Percentiles rank a stretch among this genome's conserved stretches.
Evolutionary conservation across 139 green algal genomes (phyloP).

Genomic region (Chlorella sorokiniana): DNA sequence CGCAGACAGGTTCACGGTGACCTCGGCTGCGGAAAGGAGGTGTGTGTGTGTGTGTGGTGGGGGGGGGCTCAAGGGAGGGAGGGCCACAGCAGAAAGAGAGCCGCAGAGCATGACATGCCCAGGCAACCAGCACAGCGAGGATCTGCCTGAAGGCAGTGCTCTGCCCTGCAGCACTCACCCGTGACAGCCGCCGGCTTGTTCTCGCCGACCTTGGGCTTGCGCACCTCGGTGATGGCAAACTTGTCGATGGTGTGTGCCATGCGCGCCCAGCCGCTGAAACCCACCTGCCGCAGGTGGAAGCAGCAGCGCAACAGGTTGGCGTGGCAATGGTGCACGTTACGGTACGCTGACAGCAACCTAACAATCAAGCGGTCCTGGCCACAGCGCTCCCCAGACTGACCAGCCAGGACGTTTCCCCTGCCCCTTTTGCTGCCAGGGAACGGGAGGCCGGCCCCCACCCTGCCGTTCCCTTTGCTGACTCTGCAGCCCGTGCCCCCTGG

Average conservation of each 20-base stretch:
- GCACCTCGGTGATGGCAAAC: constrained; percentile 78
- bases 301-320: not conserved
- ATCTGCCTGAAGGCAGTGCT: too few species aligned
- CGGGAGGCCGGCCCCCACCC: too few species aligned
- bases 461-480: not conserved
- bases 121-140: not conserved
- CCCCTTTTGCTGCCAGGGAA: too few species aligned
- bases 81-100: not conserved
- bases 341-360: too few species aligned
- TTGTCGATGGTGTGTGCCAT: constrained; percentile 82
- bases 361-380: too few species aligned
- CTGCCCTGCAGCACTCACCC: constrained; percentile 59
- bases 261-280: constrained; percentile 90
- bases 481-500: not conserved
- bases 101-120: too few species aligned
- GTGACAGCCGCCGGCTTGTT: constrained; percentile 82
- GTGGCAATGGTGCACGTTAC: not conserved
- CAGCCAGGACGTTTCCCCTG: too few species aligned
- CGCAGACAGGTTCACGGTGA: constrained; percentile 63
- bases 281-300: not conserved
- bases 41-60: not conserved
- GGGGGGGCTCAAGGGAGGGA: not conserved
- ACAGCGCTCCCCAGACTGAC: too few species aligned
- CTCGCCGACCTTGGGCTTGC: constrained; percentile 86
- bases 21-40: constrained; percentile 32